phyloP scores from a whole-genome alignment of 257 asterid genomes.

The Penstemon newberryi region DNA sequence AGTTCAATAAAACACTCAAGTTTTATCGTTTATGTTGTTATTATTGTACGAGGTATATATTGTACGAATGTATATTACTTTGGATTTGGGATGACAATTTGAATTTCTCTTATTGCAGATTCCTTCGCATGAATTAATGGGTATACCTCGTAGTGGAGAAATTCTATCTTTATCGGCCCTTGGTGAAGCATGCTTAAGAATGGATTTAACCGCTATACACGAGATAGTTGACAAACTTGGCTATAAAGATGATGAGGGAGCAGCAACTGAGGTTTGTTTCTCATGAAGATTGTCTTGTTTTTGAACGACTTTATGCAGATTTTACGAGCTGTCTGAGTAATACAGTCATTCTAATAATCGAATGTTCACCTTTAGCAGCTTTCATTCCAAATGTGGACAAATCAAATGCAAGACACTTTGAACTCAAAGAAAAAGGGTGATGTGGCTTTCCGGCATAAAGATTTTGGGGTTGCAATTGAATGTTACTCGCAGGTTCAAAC shows the following conservation, averaged over 20 bases:
- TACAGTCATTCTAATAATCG: conserved; percentile 16
- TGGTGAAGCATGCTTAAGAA: conserved; percentile 69
- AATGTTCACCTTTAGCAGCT: conserved; percentile 38
- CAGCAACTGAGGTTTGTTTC: conserved; percentile 63
- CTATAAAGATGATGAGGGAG: conserved; percentile 77
- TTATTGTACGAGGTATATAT: not conserved
- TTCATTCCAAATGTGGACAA: conserved; percentile 78
- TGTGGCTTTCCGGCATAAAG: conserved; percentile 62
- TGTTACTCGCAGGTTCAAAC: conserved; percentile 57
- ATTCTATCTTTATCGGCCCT: conserved; percentile 51
- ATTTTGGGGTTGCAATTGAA: conserved; percentile 53
- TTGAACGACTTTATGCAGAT: not conserved
- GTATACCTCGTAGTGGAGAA: conserved; percentile 51
- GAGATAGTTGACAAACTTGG: conserved; percentile 65
- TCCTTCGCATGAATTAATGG: conserved; percentile 67
- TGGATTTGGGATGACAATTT: not conserved
- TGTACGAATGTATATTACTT: not conserved
- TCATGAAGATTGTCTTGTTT: conserved; percentile 16
- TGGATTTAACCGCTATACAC: conserved; percentile 71
- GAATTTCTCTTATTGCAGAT: conserved; percentile 35
- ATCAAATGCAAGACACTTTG: conserved; percentile 74
- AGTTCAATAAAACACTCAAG: not conserved
- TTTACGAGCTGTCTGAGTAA: not conserved
- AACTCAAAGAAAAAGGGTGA: conserved; percentile 72
- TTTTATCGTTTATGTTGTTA: not conserved